Evolutionary conservation across 192 early-diverging fungal genomes (phyloP), one percentile per base, ranked within the genome.

Genomic region (Coemansia sp.): DNA sequence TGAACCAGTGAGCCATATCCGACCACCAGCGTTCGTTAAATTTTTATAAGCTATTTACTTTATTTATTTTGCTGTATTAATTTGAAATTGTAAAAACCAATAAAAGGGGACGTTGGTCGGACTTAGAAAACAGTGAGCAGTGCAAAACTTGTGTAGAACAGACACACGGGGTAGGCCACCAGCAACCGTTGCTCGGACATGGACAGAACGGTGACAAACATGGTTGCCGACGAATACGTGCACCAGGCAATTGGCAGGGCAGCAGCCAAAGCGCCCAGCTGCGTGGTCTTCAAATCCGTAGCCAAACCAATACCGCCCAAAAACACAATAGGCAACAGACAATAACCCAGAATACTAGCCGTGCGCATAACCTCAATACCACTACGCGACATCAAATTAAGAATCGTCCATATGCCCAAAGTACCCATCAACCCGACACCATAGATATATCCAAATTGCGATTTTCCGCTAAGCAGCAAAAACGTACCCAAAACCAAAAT

Each of bases 381-480:
- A 14, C 77, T 77, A 48, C 93, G 89, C 49, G 88, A 90, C 97
- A 99, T 99, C 40, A 98, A 80, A 69, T 99, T 98, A 18, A 99
- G 72, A 42, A 99, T 91, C 40, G 88, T 61, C 75, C 93, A 95
- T 28, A 99, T 87, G 5, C 90, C 90, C 7, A 90, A 60, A 42
- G 91, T 92, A 28, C 97, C 97, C 51, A 97, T 79, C 20, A 95
- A 82, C 2, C 88, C 95, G 1, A 98, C 89, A 29, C 95, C 97
- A 66, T 99, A 99, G 45, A 99, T 95, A 66, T 98, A 99, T 29
- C 93, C 94, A 85, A 99, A 99, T 75, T 98, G 93, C 48, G 88
- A 85, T 76, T 97, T 97, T 58, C 94, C 93, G 33, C 93, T 89
- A 84, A 97, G 80, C 12, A 96, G 83, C 76, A 97, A 76, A 66